phyloP scores from a whole-genome alignment of 805 yeast genomes.

The Candida morakotiae region DNA sequence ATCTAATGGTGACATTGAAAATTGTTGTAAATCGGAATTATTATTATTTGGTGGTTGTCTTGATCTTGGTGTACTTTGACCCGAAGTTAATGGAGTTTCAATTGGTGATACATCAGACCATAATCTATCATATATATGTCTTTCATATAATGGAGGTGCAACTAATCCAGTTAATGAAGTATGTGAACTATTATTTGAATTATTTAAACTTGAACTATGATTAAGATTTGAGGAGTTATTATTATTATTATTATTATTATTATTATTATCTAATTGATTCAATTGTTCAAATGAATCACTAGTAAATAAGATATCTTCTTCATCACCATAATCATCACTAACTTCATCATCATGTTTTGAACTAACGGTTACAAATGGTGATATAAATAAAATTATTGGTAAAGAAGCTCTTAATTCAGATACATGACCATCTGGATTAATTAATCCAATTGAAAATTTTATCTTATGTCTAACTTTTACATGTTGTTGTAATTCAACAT shows the following conservation, averaged over 20 bases:
- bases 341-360: slow-evolving; percentile 30
- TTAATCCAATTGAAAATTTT: slow-evolving; percentile 71
- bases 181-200: slow-evolving; percentile 24
- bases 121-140: slow-evolving; percentile 74
- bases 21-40: slow-evolving; percentile 15
- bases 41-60: slow-evolving; percentile 1
- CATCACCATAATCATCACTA: slow-evolving; percentile 20
- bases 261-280: slow-evolving; percentile 13
- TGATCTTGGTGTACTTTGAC: slow-evolving; percentile 34
- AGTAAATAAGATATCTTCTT: slow-evolving; percentile 27
- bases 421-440: slow-evolving; percentile 88
- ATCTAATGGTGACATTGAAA: slow-evolving; percentile 38
- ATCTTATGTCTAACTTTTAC: slow-evolving; percentile 86
- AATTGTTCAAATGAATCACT: slow-evolving; percentile 22
- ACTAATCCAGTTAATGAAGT: slow-evolving; percentile 40
- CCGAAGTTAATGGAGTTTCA: slow-evolving; percentile 44
- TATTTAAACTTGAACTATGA: background rate
- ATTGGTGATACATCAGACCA: slow-evolving; percentile 62
- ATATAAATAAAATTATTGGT: slow-evolving; percentile 71
- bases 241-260: background rate
- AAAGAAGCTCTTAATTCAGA: slow-evolving; percentile 89
- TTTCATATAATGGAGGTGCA: slow-evolving; percentile 86
- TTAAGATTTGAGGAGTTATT: slow-evolving; percentile 6
- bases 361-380: slow-evolving; percentile 75
- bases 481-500: slow-evolving; percentile 65